A percentile compares a stretch with the other conserved stretches of the same genome.
Conservation (phyloP, 2,329 filamentous ascomycete species). For the Pseudogymnoascus sp. region DNA sequence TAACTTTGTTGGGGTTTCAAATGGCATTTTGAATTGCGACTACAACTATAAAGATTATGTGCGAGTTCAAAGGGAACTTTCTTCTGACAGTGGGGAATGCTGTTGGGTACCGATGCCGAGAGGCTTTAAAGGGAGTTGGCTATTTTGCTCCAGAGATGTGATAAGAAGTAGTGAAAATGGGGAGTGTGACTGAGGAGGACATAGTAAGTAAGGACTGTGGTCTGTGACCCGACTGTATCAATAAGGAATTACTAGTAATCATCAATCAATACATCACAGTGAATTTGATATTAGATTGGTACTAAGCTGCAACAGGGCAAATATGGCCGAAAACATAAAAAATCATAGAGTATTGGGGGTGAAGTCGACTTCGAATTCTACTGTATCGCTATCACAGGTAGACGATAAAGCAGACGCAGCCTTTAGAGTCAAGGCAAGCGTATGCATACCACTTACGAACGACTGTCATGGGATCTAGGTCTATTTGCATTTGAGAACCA, state of each 20-base stretch:
- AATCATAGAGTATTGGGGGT: background rate
- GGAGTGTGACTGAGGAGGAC: background rate
- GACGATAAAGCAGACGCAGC: too few relatives aligned
- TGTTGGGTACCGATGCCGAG: constrained; percentile 11
- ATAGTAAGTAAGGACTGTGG: background rate
- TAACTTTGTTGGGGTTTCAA: constrained; percentile 10
- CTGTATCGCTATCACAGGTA: too few relatives aligned
- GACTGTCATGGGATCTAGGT: too few relatives aligned
- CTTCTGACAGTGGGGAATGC: constrained; percentile 10
- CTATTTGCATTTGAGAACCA: too few relatives aligned
- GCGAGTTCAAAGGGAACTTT: constrained; percentile 10
- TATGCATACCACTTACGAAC: too few relatives aligned
- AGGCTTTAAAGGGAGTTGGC: constrained; percentile 12
- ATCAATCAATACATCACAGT: too few relatives aligned
- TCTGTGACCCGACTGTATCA: too few relatives aligned
- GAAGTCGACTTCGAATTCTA: background rate
- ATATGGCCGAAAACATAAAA: background rate
- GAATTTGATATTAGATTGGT: too few relatives aligned
- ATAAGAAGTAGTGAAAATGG: constrained; percentile 11
- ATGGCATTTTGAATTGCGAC: constrained; percentile 12
- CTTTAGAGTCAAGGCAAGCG: too few relatives aligned
- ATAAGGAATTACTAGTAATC: too few relatives aligned
- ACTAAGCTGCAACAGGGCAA: too few relatives aligned
- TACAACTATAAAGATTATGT: constrained; percentile 11
- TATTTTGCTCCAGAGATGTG: constrained; percentile 10